Base-by-base conservation (phyloP, 306 rosid genomes). In the Cyclanthera cordifolia region DNA sequence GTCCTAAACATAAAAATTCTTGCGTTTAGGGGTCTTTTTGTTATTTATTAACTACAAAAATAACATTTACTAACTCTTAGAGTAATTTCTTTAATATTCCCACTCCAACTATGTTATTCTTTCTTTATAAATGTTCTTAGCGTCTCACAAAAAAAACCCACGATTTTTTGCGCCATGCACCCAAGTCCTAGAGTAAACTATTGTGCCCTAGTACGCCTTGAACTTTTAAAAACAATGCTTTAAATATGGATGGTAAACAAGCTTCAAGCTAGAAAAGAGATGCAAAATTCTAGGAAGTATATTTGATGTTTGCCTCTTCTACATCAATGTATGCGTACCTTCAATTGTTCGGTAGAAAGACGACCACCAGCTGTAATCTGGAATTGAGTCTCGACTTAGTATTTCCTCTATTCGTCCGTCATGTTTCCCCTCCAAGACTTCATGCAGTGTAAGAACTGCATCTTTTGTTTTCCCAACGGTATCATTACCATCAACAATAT, bases 391-490 rank as follows among this genome's bases (percentile, higher is more conserved):
- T 49, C 32, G 55, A 69, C 46, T 25, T 12, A 85, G 72, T 48
- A 81, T 66, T 67, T 76, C 80, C 23, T 84, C 88, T 76, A 87
- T 89, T 69, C 68, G 85, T 67, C 69, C 67, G 52, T 92, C 90
- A 52, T 92, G 90, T 77, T 77, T 87, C 67, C 96, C 92, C 75
- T 89, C 95, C 82, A 85, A 72, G 75, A 87, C 87, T 72, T 84
- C 95, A 41, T 81, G 86, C 73, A 90, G 76, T 50, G 85, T 87
- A 74, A 79, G 69, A 21, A 87, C 82, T 19, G 95, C 96, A 76
- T 83, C 88, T 67, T 76, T 85, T 73, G 91, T 85, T 80, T 70
- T 80, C 75, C 55, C 20, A 32, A 89, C 71, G 47, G 85, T 61
- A 59, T 82, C 78, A 63, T 74, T 54, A 50, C 30, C 17, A 52